These are phyloP conservation scores for Phytophthora tubulina DNA, from an alignment of 352 stramenopile species.

Conservation along the genomic window DNA sequence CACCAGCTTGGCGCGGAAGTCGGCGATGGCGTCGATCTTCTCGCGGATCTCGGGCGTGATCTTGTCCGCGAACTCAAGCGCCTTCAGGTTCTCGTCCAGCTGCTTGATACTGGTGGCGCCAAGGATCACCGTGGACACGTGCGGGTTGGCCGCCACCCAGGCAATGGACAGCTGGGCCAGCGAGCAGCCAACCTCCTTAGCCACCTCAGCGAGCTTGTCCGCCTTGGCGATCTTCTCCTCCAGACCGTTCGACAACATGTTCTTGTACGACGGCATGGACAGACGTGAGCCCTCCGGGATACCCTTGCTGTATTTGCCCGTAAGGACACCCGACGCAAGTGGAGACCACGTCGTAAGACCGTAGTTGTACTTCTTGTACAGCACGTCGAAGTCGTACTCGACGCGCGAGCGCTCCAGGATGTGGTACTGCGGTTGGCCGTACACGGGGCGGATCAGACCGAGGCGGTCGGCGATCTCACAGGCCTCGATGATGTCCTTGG, in stretches of 20 bases:
- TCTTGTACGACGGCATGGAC: slow-evolving; percentile 62
- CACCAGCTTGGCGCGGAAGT: slow-evolving; percentile 47
- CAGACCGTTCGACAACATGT: slow-evolving; percentile 57
- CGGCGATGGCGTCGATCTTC: slow-evolving; percentile 73
- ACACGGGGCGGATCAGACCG: slow-evolving; percentile 48
- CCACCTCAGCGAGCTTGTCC: slow-evolving; percentile 56
- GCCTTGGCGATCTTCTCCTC: slow-evolving; percentile 61
- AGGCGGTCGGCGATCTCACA: slow-evolving; percentile 58
- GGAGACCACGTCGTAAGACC: slow-evolving; percentile 81
- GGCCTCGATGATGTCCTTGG: slow-evolving; percentile 74
- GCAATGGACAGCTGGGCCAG: slow-evolving; percentile 68
- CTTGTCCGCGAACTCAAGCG: slow-evolving; percentile 69
- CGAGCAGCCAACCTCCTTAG: slow-evolving; percentile 70
- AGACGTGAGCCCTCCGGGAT: slow-evolving; percentile 76
- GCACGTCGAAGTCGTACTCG: slow-evolving; percentile 75
- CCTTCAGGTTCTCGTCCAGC: slow-evolving; percentile 82
- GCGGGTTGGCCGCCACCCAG: slow-evolving; percentile 63
- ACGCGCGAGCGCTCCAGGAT: slow-evolving; percentile 76
- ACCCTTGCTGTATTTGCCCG: slow-evolving; percentile 85
- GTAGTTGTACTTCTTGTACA: slow-evolving; percentile 81
- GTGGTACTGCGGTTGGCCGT: slow-evolving; percentile 82
- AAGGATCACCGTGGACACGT: slow-evolving; percentile 74
- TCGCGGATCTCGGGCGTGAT: slow-evolving; percentile 73
- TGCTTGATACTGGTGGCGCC: slow-evolving; percentile 71
- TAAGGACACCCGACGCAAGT: slow-evolving; percentile 73